phyloP scores from a whole-genome alignment of 2,329 filamentous ascomycete genomes.

The Cordyceps militaris region DNA sequence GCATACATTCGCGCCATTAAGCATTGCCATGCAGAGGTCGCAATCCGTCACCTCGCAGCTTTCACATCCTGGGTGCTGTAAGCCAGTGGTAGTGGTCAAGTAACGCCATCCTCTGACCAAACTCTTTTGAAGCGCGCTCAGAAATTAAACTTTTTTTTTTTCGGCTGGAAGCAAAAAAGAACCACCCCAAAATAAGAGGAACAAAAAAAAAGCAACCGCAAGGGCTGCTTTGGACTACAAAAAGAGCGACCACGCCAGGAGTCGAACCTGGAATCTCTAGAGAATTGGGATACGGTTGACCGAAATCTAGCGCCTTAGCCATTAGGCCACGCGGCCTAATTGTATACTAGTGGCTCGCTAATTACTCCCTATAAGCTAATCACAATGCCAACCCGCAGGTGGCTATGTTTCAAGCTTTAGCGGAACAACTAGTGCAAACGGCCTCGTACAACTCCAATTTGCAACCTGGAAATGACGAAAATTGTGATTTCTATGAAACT shows the following conservation, averaged over 20 bases:
- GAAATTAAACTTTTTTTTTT: no score
- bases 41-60: no score
- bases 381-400: background rate
- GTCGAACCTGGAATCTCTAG: constrained; percentile 39
- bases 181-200: background rate
- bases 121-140: no score
- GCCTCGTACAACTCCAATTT: background rate
- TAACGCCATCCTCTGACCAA: no score
- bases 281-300: constrained; percentile 21
- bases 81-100: no score
- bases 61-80: no score
- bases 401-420: background rate
- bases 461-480: background rate
- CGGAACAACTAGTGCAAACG: background rate
- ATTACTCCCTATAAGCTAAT: background rate
- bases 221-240: background rate
- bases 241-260: constrained; percentile 33
- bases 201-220: background rate
- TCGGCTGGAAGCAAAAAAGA: background rate
- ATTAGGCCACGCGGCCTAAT: constrained; percentile 36
- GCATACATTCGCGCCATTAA: background rate
- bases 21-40: no score
- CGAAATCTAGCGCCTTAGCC: constrained; percentile 39
- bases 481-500: no score
- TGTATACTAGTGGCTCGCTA: background rate